Evolutionary conservation across 345 rosid genomes (phyloP).

Genomic region (Linum tenue): DNA sequence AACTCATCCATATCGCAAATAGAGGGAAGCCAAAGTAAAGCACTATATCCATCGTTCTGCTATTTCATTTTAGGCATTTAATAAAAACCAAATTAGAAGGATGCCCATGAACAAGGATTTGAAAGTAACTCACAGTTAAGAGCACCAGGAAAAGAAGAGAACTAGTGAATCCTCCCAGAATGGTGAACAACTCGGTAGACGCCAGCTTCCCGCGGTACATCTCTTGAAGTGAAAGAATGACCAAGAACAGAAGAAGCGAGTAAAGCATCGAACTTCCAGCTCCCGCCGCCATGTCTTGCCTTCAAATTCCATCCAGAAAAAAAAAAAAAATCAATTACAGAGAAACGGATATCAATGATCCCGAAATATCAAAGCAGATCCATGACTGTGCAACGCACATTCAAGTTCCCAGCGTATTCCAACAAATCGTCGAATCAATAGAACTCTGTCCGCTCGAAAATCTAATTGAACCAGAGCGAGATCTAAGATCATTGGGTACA

Average conservation of each 20-base stretch:
- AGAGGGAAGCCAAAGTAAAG: not conserved
- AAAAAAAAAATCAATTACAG: not conserved
- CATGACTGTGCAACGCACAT: not conserved
- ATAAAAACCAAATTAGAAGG: not conserved
- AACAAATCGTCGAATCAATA: too few species aligned
- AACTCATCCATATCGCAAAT: not conserved
- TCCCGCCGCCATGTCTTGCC: constrained; percentile 54
- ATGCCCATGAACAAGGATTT: not conserved
- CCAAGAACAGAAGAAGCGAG: constrained; percentile 46
- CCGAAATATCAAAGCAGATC: not conserved
- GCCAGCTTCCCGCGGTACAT: constrained; percentile 69
- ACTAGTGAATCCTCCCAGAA: constrained; percentile 80
- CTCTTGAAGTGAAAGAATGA: constrained; percentile 66
- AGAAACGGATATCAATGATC: not conserved
- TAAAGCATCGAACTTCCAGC: constrained; percentile 73
- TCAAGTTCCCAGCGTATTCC: too few species aligned
- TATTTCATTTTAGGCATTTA: not conserved
- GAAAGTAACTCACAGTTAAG: constrained; percentile 42
- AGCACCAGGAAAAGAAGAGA: constrained; percentile 68
- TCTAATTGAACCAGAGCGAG: not conserved
- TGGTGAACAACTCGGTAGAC: constrained; percentile 67
- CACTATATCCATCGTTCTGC: not conserved
- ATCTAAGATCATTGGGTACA: not conserved
- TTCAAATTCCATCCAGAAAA: not conserved
- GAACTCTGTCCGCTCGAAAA: not conserved